These are phyloP conservation scores for Ogataea naganishii DNA, from an alignment of 805 yeast genomes.

Conservation along the genomic window DNA sequence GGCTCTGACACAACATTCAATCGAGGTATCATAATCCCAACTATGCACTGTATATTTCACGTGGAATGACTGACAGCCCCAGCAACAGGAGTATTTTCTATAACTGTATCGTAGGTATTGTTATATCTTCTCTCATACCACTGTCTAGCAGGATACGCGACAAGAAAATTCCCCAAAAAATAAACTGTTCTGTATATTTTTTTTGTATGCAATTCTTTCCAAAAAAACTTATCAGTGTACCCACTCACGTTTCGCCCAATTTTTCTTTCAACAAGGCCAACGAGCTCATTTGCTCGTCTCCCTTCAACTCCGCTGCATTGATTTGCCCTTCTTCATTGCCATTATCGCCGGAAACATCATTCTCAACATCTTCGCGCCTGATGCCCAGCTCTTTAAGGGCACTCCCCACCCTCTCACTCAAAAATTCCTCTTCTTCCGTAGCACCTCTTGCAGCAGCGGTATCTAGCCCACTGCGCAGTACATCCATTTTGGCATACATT, in stretches of 20 bases:
- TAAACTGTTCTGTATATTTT: no score
- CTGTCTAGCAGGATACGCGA: no score
- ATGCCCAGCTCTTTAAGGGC: constrained; percentile 7
- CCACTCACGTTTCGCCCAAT: constrained; percentile 4
- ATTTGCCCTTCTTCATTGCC: constrained; percentile 1
- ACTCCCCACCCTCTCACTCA: constrained; percentile 10
- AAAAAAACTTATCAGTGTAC: neutral
- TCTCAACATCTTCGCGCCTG: neutral
- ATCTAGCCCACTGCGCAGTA: neutral
- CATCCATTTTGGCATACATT: constrained; percentile 11
- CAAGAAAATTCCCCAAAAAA: no score
- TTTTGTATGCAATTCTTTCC: no score
- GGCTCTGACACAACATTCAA: no score
- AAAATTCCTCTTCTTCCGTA: constrained; percentile 11
- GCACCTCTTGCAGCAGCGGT: constrained; percentile 1
- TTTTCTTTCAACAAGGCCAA: constrained; percentile 7
- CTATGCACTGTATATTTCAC: no score
- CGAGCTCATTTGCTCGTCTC: no score
- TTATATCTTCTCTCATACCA: no score
- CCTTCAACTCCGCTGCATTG: constrained; percentile 3
- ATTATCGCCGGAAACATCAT: neutral
- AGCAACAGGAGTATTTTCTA: no score
- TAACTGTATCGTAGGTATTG: no score
- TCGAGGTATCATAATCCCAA: no score
- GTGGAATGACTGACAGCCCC: no score